Conservation (phyloP, 495 filamentous ascomycete species). For the Aspergillus baeticus region DNA sequence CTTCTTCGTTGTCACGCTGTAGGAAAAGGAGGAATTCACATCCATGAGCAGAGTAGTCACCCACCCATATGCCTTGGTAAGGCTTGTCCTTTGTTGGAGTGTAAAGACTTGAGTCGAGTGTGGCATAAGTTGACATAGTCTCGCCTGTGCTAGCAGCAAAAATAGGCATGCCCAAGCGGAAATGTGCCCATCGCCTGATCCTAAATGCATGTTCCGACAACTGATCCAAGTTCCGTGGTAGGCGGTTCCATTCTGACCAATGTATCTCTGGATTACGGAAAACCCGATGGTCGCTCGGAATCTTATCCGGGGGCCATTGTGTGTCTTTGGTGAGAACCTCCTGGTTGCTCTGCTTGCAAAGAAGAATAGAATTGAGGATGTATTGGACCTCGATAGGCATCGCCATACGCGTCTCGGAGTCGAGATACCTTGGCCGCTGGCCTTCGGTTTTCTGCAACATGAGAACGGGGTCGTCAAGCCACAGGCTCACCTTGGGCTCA, state of each 20-base stretch:
- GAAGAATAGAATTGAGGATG: conserved; percentile 47
- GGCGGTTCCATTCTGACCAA: conserved; percentile 37
- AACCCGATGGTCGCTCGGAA: conserved; percentile 55
- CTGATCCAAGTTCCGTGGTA: conserved; percentile 41
- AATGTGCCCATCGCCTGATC: conserved; percentile 71
- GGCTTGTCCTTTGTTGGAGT: conserved; percentile 77
- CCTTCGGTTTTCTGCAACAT: conserved; percentile 48
- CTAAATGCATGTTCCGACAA: conserved; percentile 67
- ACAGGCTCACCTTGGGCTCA: conserved; percentile 63
- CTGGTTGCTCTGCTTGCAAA: conserved; percentile 39
- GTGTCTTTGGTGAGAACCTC: conserved; percentile 29
- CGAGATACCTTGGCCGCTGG: conserved; percentile 20
- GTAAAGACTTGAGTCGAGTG: conserved; percentile 68
- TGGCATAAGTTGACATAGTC: conserved; percentile 70
- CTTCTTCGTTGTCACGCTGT: conserved; percentile 54
- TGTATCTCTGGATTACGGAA: conserved; percentile 28
- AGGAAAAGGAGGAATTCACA: conserved; percentile 83
- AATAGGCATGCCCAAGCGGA: conserved; percentile 29
- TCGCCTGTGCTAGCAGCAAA: conserved; percentile 54
- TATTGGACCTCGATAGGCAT: conserved; percentile 46
- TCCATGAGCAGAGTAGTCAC: conserved; percentile 83
- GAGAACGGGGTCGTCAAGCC: conserved; percentile 68
- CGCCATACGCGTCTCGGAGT: conserved; percentile 52
- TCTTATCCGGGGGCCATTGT: conserved; percentile 72
- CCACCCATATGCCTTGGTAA: conserved; percentile 87